Evolutionary conservation across 2,329 filamentous ascomycete species (phyloP).

Genomic region (Trichoderma koningiopsis): DNA sequence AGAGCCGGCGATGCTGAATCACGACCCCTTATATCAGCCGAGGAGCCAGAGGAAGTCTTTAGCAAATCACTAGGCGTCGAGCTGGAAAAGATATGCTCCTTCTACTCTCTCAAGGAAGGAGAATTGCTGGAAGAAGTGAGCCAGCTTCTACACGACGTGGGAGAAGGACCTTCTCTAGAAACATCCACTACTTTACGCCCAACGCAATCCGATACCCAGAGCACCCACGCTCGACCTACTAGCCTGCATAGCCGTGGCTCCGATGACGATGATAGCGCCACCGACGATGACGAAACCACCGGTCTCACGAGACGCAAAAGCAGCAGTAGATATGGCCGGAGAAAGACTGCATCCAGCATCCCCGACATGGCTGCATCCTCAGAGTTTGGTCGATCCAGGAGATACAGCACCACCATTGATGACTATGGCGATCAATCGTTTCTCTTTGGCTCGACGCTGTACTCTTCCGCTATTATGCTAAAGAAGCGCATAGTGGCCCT

Average conservation of each 20-base stretch:
- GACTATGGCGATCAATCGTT: conserved; percentile 78
- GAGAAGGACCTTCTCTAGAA: conserved; percentile 51
- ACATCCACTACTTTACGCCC: conserved; percentile 42
- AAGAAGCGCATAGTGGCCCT: conserved; percentile 88
- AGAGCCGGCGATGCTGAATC: conserved; percentile 73
- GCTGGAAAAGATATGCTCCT: conserved; percentile 89
- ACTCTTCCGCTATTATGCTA: conserved; percentile 74
- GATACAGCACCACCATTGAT: conserved; percentile 71
- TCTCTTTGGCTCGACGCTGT: conserved; percentile 61
- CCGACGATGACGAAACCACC: conserved; percentile 63
- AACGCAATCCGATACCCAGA: conserved; percentile 35
- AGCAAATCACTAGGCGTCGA: conserved; percentile 80
- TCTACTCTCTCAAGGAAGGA: conserved; percentile 85
- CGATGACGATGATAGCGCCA: conserved; percentile 62
- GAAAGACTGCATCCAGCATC: conserved; percentile 42
- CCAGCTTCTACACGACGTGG: conserved; percentile 73
- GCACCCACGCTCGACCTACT: conserved; percentile 33
- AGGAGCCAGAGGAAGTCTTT: conserved; percentile 82
- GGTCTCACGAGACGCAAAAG: conserved; percentile 52
- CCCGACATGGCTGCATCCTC: conserved; percentile 64
- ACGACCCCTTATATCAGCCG: conserved; percentile 73
- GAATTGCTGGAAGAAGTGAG: conserved; percentile 83
- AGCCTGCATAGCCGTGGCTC: conserved; percentile 46
- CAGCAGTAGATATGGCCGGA: conserved; percentile 43
- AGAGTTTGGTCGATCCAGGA: conserved; percentile 59